A percentile compares a stretch with the other conserved stretches of the same genome.
Evolutionary conservation across 345 rosid species (phyloP).

Genomic region (Corchorus capsularis): DNA sequence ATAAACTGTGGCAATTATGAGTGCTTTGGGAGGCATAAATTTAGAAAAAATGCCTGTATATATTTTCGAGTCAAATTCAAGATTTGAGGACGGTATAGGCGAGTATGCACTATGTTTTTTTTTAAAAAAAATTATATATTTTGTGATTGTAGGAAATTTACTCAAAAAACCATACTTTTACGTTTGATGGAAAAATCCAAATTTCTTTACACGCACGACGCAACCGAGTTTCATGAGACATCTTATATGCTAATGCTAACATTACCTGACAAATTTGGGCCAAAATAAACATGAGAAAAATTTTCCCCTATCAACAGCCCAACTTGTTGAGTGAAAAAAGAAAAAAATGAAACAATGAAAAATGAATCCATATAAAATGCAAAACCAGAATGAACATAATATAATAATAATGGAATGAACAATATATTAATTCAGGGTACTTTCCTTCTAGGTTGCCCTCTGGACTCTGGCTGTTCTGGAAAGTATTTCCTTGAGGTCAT

Average conservation of each 20-base stretch:
- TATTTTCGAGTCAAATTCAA: too few relatives aligned
- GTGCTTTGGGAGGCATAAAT: too few relatives aligned
- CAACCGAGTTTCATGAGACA: neutral
- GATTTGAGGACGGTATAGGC: too few relatives aligned
- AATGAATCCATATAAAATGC: constrained; percentile 13
- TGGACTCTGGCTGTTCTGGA: constrained; percentile 34
- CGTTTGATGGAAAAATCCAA: neutral
- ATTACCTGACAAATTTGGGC: neutral
- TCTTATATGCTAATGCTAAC: neutral
- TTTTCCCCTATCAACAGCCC: neutral
- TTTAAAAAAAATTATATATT: too few relatives aligned
- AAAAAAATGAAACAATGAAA: constrained; percentile 22
- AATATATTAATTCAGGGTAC: neutral
- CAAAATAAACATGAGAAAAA: too few relatives aligned
- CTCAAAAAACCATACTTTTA: neutral
- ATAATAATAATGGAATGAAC: constrained; percentile 10
- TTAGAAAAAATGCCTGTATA: too few relatives aligned
- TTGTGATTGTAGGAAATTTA: neutral
- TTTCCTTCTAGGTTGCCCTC: constrained; percentile 34
- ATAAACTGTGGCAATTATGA: too few relatives aligned
- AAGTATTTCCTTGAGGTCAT: constrained; percentile 54
- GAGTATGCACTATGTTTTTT: too few relatives aligned
- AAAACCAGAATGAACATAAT: constrained; percentile 13
- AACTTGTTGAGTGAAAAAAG: neutral
- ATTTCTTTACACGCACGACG: constrained; percentile 7